Percentiles rank a stretch among this genome's conserved stretches.
Conservation (phyloP, 2,329 filamentous ascomycete genomes). For the Diaporthe aspalathi region DNA sequence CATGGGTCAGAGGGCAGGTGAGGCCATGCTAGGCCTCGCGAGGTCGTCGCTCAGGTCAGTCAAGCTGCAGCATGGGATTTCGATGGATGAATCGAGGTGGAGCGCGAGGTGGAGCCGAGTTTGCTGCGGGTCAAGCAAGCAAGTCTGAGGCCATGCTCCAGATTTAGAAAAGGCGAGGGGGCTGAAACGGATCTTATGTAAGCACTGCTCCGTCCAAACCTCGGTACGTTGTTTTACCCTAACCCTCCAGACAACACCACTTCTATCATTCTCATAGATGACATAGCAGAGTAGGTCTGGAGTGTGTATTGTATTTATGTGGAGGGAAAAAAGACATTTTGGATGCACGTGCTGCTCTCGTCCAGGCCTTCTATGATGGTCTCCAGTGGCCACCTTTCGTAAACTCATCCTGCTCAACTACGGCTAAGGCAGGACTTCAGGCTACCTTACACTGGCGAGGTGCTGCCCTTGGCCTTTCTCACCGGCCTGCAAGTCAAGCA, state of each 20-base stretch:
- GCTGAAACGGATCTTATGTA: background rate
- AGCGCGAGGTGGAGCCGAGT: background rate
- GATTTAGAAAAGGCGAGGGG: conserved; percentile 27
- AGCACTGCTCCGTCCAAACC: background rate
- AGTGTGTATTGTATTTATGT: too few species aligned
- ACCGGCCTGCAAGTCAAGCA: background rate
- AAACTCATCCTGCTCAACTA: background rate
- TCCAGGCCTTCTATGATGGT: too few species aligned
- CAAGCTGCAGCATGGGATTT: background rate
- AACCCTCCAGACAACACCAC: too few species aligned
- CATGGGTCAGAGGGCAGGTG: background rate
- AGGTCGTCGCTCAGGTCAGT: background rate
- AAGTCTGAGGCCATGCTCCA: conserved; percentile 1
- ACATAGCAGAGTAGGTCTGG: too few species aligned
- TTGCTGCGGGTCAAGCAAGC: background rate
- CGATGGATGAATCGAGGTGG: conserved; percentile 6
- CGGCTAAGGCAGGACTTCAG: background rate
- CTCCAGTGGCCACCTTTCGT: too few species aligned
- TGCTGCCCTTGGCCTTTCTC: background rate
- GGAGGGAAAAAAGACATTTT: too few species aligned
- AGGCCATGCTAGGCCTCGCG: background rate
- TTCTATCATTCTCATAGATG: too few species aligned
- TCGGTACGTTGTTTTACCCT: too few species aligned
- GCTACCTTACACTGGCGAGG: background rate
- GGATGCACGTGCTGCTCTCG: too few species aligned